phyloP scores from a whole-genome alignment of 306 rosid genomes.

The Coriaria nepalensis region DNA sequence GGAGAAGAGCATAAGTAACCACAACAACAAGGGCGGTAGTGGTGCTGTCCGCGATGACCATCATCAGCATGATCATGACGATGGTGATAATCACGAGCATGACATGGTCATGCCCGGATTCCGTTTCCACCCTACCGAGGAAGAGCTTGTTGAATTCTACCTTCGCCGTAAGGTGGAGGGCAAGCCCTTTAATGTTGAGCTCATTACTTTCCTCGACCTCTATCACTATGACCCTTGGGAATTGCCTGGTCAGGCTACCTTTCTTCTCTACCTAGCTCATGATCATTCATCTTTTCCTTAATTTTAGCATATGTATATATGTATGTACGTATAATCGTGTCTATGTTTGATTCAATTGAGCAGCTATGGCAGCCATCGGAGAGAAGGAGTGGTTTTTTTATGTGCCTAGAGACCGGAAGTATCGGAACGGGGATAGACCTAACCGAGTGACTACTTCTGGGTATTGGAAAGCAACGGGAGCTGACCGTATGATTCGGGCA shows the following conservation, averaged over 20 bases:
- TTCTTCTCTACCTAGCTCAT: neutral
- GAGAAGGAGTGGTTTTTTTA: slow-evolving; percentile 99
- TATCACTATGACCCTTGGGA: slow-evolving; percentile 99
- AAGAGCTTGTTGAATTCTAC: slow-evolving; percentile 94
- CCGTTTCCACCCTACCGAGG: slow-evolving; percentile 96
- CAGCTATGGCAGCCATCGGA: slow-evolving; percentile 93
- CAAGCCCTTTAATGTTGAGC: slow-evolving; percentile 95
- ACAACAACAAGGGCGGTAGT: slow-evolving; percentile 4
- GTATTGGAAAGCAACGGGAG: slow-evolving; percentile 98
- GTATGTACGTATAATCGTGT: neutral
- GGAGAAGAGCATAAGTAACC: slow-evolving; percentile 16
- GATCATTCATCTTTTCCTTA: slow-evolving; percentile 12
- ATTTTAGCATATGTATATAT: slow-evolving; percentile 9
- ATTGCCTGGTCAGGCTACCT: slow-evolving; percentile 55
- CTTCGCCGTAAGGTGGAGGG: slow-evolving; percentile 99
- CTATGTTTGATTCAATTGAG: neutral
- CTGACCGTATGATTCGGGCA: slow-evolving; percentile 76
- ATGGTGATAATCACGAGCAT: slow-evolving; percentile 55
- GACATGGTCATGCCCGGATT: slow-evolving; percentile 98
- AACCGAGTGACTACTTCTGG: slow-evolving; percentile 92
- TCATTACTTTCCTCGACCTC: slow-evolving; percentile 95
- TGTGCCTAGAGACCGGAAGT: slow-evolving; percentile 87
- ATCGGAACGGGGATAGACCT: slow-evolving; percentile 85
- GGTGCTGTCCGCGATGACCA: too few relatives aligned
- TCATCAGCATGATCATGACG: neutral